A percentile compares a stretch with the other conserved stretches of the same genome.
phyloP scores from a whole-genome alignment of 176 grass and related monocot species.

The Bothriochloa decipiens region DNA sequence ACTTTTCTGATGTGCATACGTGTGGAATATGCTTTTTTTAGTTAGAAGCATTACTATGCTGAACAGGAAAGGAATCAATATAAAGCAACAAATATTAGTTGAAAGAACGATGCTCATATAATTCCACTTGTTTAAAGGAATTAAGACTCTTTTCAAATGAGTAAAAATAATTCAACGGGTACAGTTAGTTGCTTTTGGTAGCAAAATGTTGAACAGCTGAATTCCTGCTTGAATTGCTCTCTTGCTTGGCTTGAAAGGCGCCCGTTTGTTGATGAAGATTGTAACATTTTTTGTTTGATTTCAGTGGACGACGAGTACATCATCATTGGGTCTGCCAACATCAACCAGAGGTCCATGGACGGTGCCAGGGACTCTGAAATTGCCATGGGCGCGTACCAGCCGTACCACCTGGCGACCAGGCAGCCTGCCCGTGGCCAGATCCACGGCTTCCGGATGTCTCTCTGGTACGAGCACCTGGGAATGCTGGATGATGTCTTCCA shows the following conservation, averaged over 20 bases:
- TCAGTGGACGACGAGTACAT: conserved; percentile 98
- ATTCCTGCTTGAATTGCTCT: background rate
- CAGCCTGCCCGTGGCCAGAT: conserved; percentile 73
- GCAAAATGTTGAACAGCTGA: background rate
- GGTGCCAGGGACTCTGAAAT: conserved; percentile 81
- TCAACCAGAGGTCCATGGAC: conserved; percentile 96
- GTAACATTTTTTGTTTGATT: conserved; percentile 24
- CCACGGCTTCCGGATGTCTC: conserved; percentile 72
- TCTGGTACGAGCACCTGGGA: conserved; percentile 86
- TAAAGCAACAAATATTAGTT: background rate
- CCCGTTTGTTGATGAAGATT: background rate
- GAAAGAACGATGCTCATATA: background rate
- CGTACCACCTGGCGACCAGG: conserved; percentile 58
- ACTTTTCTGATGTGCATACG: background rate
- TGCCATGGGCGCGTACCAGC: conserved; percentile 82
- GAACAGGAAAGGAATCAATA: background rate
- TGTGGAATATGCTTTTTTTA: background rate
- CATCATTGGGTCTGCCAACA: conserved; percentile 92
- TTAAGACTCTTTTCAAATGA: background rate
- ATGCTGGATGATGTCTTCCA: conserved; percentile 66
- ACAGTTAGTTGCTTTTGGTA: background rate
- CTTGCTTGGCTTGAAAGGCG: background rate
- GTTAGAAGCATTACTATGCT: background rate
- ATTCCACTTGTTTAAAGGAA: background rate
- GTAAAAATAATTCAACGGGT: background rate